phyloP scores from a whole-genome alignment of 2,329 filamentous ascomycete species.

The Penicillium sp. region DNA sequence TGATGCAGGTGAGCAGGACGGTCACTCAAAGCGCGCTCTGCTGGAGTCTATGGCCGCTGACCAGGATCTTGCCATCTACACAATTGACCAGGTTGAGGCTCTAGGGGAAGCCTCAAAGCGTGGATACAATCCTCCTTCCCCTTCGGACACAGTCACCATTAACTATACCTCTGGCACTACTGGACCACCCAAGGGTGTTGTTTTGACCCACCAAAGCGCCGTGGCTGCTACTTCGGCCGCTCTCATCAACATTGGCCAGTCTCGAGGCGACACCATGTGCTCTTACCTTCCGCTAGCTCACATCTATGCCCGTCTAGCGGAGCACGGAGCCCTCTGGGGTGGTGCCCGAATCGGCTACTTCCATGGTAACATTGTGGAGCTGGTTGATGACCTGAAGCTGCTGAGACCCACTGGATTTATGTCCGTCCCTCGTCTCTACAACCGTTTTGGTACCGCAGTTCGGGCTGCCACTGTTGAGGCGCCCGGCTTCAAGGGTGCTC shows the following conservation, averaged over 20 bases:
- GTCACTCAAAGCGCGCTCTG: conserved; percentile 76
- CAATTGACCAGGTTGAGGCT: conserved; percentile 77
- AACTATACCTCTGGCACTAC: conserved; percentile 69
- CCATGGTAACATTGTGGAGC: conserved; percentile 81
- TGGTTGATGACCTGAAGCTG: conserved; percentile 89
- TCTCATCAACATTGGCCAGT: conserved; percentile 55
- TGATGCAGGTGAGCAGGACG: conserved; percentile 73
- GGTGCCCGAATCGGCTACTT: conserved; percentile 86
- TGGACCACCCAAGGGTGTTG: conserved; percentile 64
- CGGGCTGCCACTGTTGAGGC: conserved; percentile 76
- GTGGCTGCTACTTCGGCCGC: conserved; percentile 69
- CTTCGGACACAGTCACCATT: conserved; percentile 76
- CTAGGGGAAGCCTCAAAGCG: conserved; percentile 71
- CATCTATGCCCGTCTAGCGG: conserved; percentile 84
- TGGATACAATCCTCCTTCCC: conserved; percentile 68
- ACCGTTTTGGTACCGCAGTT: conserved; percentile 83
- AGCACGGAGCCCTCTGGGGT: conserved; percentile 71
- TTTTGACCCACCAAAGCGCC: conserved; percentile 77
- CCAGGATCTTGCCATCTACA: conserved; percentile 75
- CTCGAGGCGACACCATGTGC: conserved; percentile 65
- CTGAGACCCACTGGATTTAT: conserved; percentile 80
- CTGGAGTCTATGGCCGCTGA: conserved; percentile 73
- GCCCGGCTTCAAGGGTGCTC: conserved; percentile 73
- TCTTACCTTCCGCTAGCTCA: conserved; percentile 94
- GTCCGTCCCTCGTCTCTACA: conserved; percentile 89